Conservation (phyloP, 257 asterid species). For the Verbena officinalis region DNA sequence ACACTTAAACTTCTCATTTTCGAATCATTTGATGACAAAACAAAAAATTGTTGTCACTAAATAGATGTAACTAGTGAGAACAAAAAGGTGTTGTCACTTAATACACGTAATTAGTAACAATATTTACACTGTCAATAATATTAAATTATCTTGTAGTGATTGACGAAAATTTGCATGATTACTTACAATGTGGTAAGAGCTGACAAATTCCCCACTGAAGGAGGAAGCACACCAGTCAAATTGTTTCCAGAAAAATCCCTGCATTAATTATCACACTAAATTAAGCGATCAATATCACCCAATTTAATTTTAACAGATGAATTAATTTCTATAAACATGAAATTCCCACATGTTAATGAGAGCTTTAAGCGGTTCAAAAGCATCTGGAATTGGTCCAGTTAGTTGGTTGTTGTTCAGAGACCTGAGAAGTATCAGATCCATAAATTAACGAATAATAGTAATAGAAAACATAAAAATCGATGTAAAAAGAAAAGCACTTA, state of each 20-base stretch:
- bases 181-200: slow-evolving; percentile 75
- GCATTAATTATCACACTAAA: slow-evolving; percentile 28
- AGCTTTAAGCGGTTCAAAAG: slow-evolving; percentile 53
- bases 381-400: slow-evolving; percentile 82
- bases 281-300: slow-evolving; percentile 18
- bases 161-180: background rate
- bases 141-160: too few species aligned
- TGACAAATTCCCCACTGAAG: slow-evolving; percentile 72
- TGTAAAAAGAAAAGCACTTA: slow-evolving; percentile 43
- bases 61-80: too few species aligned
- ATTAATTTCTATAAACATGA: slow-evolving; percentile 10
- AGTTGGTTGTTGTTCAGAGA: slow-evolving; percentile 62
- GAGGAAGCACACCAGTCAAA: slow-evolving; percentile 73
- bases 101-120: too few species aligned
- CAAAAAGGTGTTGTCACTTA: too few species aligned
- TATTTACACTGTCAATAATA: too few species aligned
- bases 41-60: too few species aligned
- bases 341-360: slow-evolving; percentile 59
- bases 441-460: background rate
- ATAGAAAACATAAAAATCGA: background rate
- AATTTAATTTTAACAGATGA: slow-evolving; percentile 9
- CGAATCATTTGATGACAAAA: too few species aligned
- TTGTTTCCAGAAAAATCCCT: slow-evolving; percentile 84
- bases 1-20: too few species aligned
- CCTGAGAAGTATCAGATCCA: slow-evolving; percentile 43